phyloP scores from a whole-genome alignment of 148 eudicot genomes.

The Rheum nobile region DNA sequence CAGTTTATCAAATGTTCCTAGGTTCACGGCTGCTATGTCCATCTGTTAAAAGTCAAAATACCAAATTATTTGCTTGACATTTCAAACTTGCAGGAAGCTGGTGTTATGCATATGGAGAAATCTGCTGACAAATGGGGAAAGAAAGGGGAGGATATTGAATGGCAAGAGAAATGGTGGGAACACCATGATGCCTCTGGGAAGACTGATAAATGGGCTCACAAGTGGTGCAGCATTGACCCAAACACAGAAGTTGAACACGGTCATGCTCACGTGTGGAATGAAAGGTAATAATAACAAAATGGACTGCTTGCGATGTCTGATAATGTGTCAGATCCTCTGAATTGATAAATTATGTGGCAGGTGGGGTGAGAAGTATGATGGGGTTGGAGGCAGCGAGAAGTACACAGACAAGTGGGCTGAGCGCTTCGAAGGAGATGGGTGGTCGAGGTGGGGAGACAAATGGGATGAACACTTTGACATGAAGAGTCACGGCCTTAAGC shows the following conservation, averaged over 20 bases:
- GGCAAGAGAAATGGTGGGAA: constrained; percentile 91
- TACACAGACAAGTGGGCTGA: constrained; percentile 98
- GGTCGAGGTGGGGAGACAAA: constrained; percentile 97
- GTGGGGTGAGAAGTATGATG: constrained; percentile 94
- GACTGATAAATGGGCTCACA: constrained; percentile 91
- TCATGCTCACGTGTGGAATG: constrained; percentile 96
- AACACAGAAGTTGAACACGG: constrained; percentile 61
- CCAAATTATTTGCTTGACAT: background rate
- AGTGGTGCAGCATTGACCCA: constrained; percentile 87
- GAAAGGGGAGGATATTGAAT: constrained; percentile 57
- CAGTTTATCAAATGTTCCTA: no score
- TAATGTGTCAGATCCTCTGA: no score
- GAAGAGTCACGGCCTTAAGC: constrained; percentile 56
- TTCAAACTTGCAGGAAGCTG: constrained; percentile 34
- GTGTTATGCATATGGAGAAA: constrained; percentile 56
- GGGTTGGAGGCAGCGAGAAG: constrained; percentile 63
- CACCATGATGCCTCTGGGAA: constrained; percentile 61
- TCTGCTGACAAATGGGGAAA: constrained; percentile 91
- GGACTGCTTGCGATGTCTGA: no score
- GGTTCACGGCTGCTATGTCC: no score
- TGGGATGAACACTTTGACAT: constrained; percentile 78
- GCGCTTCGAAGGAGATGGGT: constrained; percentile 64
- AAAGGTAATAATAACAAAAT: constrained; percentile 64
- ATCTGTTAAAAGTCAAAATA: no score
- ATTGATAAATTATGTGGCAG: constrained; percentile 20